Conservation (phyloP, 305 asterid genomes). For the Plantago lanceolata region DNA sequence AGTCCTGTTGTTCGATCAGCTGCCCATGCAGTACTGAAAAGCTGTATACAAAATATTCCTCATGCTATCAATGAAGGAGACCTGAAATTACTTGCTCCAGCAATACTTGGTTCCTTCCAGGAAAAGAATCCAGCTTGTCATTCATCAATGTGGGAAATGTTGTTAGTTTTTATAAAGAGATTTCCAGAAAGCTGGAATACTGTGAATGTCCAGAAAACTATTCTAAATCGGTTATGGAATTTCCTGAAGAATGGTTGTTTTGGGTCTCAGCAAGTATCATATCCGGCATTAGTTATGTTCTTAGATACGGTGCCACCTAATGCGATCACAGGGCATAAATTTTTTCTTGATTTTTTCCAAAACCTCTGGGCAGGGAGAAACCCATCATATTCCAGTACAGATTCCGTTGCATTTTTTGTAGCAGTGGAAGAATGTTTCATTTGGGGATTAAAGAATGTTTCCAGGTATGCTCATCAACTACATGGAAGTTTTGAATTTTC, state of each 20-base stretch:
- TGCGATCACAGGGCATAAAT: slow-evolving; percentile 56
- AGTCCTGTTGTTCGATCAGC: slow-evolving; percentile 82
- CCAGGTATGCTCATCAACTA: slow-evolving; percentile 47
- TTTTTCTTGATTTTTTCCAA: slow-evolving; percentile 69
- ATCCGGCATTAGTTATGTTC: slow-evolving; percentile 75
- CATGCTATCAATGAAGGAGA: slow-evolving; percentile 63
- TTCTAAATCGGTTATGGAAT: slow-evolving; percentile 62
- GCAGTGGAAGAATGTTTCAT: slow-evolving; percentile 76
- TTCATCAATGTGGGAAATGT: slow-evolving; percentile 87
- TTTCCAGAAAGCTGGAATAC: slow-evolving; percentile 80
- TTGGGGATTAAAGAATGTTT: slow-evolving; percentile 69
- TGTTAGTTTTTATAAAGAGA: slow-evolving; percentile 53
- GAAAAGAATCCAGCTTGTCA: slow-evolving; percentile 84
- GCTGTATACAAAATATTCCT: slow-evolving; percentile 76
- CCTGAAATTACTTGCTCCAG: slow-evolving; percentile 60
- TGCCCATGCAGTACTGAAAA: slow-evolving; percentile 68
- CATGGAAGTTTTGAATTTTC: slow-evolving; percentile 11
- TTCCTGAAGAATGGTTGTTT: slow-evolving; percentile 92
- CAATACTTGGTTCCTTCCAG: slow-evolving; percentile 87
- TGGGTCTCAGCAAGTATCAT: slow-evolving; percentile 96
- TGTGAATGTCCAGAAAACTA: slow-evolving; percentile 68
- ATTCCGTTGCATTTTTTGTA: slow-evolving; percentile 56
- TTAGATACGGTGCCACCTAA: slow-evolving; percentile 69
- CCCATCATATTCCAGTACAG: slow-evolving; percentile 51
- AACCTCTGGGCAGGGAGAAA: slow-evolving; percentile 89